Conservation (phyloP, 2,329 filamentous ascomycete genomes). For the Pyricularia grisea region DNA sequence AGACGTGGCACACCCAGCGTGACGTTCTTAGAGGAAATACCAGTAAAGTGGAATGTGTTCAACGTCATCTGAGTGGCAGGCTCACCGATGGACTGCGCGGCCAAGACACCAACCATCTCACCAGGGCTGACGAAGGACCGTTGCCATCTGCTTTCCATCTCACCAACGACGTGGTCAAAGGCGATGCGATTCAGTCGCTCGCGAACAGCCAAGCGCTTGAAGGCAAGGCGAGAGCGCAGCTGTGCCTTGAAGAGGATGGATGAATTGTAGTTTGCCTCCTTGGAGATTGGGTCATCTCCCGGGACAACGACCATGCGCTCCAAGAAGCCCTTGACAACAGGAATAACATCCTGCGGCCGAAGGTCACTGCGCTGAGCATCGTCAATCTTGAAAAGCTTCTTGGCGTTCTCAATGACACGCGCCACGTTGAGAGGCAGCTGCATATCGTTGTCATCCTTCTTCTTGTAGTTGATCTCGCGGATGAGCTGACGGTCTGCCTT, state of each 20-base stretch:
- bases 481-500: slow-evolving; percentile 65
- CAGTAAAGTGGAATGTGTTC: slow-evolving; percentile 99
- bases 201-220: slow-evolving; percentile 82
- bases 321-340: slow-evolving; percentile 65
- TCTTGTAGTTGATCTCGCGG: slow-evolving; percentile 54
- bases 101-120: slow-evolving; percentile 97
- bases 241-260: slow-evolving; percentile 90
- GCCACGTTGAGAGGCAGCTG: slow-evolving; percentile 87
- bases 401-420: slow-evolving; percentile 84
- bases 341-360: slow-evolving; percentile 79
- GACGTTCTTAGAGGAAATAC: slow-evolving; percentile 97
- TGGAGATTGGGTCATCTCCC: slow-evolving; percentile 71
- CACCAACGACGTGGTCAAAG: slow-evolving; percentile 85
- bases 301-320: slow-evolving; percentile 77
- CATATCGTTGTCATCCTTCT: slow-evolving; percentile 75
- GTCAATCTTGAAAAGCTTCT: slow-evolving; percentile 84
- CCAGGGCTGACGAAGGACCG: slow-evolving; percentile 81
- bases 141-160: slow-evolving; percentile 81
- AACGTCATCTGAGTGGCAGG: slow-evolving; percentile 98
- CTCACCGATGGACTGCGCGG: slow-evolving; percentile 96
- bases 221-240: slow-evolving; percentile 79
- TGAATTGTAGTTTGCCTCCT: slow-evolving; percentile 79
- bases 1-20: slow-evolving; percentile 89
- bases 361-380: slow-evolving; percentile 80
- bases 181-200: slow-evolving; percentile 84